Base-by-base conservation (phyloP, 2,329 filamentous ascomycete species). In the Boeremia lycopersici region DNA sequence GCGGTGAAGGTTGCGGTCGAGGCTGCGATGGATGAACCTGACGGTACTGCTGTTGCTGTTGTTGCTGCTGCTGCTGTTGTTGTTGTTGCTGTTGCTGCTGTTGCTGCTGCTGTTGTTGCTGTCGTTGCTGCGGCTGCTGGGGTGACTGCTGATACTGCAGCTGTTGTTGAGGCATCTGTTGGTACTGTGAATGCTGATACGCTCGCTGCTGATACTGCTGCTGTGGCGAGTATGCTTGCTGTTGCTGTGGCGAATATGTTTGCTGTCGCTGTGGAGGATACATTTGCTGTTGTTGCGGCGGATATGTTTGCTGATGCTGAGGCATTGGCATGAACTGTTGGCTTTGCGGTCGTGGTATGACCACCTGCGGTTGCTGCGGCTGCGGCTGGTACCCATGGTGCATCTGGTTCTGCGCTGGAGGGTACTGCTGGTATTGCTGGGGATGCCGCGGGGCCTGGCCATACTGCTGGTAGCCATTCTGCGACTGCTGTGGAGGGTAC, bases 401-500 rank as follows among this genome's bases (percentile, higher is more conserved):
- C 55, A 60, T 60, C 26, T 59, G 63, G 45, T 59, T 60, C 30
- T 57, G 57, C 38, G 69, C 65, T 38, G 59, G 64, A 28, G 58
- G 45, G 26, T 68, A 65, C 40, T 53, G 49, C 31, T 46, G 57
- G 35, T 68, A 66, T 33, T 64, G 64, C 45, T 62, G 66, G 13
- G 58, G 52, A 34, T 67, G 65, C 40, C 64, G 64, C 9, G 46
- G 57, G 15, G 58, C 39, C 42, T 71, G 69, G 36, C 65, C 65
- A 46, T 67, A 65, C 44, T 70, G 62, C 33, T 52, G 63, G 44
- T 74, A 73, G 35, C 63, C 69, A 38, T 66, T 68, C 54, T 60
- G 61, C 42, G 61, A 65, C 35, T 56, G 65, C 12, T 61, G 62
- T 41, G 65, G 64, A 47, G 58, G 53, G 60, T 73, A 71, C 28